A percentile compares a stretch with the other conserved stretches of the same genome.
phyloP scores from a whole-genome alignment of 176 grass and related monocot genomes.

The Triticum monococcum region DNA sequence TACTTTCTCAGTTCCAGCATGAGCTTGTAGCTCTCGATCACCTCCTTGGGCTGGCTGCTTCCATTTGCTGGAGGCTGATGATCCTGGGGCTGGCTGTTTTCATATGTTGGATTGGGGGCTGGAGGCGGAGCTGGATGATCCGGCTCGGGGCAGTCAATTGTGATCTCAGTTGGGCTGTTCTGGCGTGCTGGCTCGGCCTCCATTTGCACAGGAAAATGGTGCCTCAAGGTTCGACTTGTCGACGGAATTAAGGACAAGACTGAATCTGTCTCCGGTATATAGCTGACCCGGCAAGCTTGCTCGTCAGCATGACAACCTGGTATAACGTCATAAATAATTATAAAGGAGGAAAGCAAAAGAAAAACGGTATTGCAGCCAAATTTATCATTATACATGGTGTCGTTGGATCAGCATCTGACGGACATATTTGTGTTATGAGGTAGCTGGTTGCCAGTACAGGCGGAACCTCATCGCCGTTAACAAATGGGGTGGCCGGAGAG shows the following conservation, averaged over 20 bases:
- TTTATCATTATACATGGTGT: neutral
- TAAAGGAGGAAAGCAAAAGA: neutral
- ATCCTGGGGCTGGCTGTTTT: neutral
- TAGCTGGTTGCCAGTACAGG: too few species aligned
- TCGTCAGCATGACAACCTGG: neutral
- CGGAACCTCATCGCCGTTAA: too few species aligned
- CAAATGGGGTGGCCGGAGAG: too few species aligned
- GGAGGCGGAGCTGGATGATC: neutral
- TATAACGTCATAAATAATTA: neutral
- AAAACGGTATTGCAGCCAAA: neutral
- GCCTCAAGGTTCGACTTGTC: neutral
- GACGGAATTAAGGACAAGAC: neutral
- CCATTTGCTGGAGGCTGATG: neutral
- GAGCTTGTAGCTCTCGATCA: neutral
- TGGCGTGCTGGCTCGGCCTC: neutral
- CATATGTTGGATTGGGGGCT: neutral
- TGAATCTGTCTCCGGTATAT: neutral
- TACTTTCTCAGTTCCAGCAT: slow-evolving; percentile 24
- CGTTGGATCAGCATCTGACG: neutral
- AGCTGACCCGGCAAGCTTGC: neutral
- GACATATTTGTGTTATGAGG: neutral
- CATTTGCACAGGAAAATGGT: neutral
- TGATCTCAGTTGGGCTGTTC: neutral
- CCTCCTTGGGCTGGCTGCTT: neutral
- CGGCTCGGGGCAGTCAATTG: neutral